A percentile compares a stretch with the other conserved stretches of the same genome.
Evolutionary conservation across 2,329 filamentous ascomycete genomes (phyloP).

Genomic region (Lachnellula hyalina): DNA sequence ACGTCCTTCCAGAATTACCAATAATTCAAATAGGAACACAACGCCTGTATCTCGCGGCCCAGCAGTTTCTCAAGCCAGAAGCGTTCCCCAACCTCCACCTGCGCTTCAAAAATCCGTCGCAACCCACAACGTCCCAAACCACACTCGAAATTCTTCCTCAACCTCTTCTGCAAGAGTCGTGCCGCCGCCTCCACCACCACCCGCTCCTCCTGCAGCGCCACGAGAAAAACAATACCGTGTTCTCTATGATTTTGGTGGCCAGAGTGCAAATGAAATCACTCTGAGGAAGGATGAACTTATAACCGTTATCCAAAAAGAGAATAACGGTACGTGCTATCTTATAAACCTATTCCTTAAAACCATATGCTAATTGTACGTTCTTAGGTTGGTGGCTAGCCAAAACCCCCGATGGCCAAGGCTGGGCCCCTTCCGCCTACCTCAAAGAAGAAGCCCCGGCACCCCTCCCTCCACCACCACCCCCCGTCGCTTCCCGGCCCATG

Average conservation of each 20-base stretch:
- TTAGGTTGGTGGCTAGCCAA: constrained; percentile 95
- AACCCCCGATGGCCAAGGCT: constrained; percentile 68
- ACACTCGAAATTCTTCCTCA: constrained; percentile 52
- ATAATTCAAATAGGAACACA: constrained; percentile 34
- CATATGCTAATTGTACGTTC: constrained; percentile 31
- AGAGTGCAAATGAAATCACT: constrained; percentile 78
- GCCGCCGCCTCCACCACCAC: constrained; percentile 52
- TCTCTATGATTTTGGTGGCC: constrained; percentile 84
- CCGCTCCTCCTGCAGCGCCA: constrained; percentile 56
- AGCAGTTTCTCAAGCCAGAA: constrained; percentile 14
- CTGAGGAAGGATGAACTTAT: constrained; percentile 76
- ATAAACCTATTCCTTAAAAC: background rate
- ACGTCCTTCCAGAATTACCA: constrained; percentile 66
- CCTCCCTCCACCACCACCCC: constrained; percentile 52
- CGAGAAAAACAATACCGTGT: constrained; percentile 80
- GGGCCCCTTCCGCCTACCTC: constrained; percentile 91
- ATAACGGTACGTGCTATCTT: constrained; percentile 65
- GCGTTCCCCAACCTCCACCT: constrained; percentile 30
- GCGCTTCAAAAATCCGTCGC: constrained; percentile 21
- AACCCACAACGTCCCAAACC: constrained; percentile 36
- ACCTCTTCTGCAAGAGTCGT: constrained; percentile 47
- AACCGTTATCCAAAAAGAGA: constrained; percentile 88
- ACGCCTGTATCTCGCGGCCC: constrained; percentile 26
- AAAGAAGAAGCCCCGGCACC: constrained; percentile 68
- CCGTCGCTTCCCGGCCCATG: constrained; percentile 45